Percentiles rank a stretch among this genome's conserved stretches.
Conservation (phyloP, 2,329 filamentous ascomycete species). For the Lasiodiplodia citricola region DNA sequence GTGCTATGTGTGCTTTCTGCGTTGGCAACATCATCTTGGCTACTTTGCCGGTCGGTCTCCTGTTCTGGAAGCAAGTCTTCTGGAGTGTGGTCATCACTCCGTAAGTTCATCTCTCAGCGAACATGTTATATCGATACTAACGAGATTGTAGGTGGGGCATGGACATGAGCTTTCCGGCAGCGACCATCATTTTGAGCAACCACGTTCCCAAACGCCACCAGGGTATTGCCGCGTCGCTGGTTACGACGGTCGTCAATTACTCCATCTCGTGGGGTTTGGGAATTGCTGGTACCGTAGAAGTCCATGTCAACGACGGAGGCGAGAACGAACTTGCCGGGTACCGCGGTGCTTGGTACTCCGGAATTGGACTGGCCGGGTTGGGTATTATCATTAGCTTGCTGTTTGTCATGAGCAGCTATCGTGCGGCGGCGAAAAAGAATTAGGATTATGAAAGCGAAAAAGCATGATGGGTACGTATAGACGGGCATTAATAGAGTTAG, state of each 20-base stretch:
- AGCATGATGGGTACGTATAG: neutral
- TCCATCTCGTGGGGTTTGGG: constrained; percentile 50
- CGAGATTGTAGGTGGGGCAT: constrained; percentile 40
- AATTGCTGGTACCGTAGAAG: constrained; percentile 50
- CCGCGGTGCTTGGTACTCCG: constrained; percentile 46
- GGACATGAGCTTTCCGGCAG: constrained; percentile 51
- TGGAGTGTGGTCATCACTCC: constrained; percentile 39
- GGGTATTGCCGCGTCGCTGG: constrained; percentile 47
- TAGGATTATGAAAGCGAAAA: neutral
- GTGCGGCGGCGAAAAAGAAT: neutral
- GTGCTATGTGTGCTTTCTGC: constrained; percentile 39
- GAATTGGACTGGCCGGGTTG: constrained; percentile 42
- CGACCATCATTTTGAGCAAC: constrained; percentile 47
- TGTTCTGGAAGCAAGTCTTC: constrained; percentile 51
- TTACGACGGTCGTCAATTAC: constrained; percentile 52
- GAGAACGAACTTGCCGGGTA: constrained; percentile 45
- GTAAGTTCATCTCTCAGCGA: neutral
- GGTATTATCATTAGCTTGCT: constrained; percentile 35
- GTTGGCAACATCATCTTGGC: constrained; percentile 47
- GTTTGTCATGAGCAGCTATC: constrained; percentile 35
- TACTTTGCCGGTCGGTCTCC: constrained; percentile 47
- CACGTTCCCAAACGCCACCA: constrained; percentile 47
- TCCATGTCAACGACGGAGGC: constrained; percentile 43
- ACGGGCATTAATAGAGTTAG: neutral
- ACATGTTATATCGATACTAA: neutral